These are phyloP conservation scores for Lachnellula hyalina DNA, from an alignment of 2,329 filamentous ascomycete genomes.

Conservation along the genomic window DNA sequence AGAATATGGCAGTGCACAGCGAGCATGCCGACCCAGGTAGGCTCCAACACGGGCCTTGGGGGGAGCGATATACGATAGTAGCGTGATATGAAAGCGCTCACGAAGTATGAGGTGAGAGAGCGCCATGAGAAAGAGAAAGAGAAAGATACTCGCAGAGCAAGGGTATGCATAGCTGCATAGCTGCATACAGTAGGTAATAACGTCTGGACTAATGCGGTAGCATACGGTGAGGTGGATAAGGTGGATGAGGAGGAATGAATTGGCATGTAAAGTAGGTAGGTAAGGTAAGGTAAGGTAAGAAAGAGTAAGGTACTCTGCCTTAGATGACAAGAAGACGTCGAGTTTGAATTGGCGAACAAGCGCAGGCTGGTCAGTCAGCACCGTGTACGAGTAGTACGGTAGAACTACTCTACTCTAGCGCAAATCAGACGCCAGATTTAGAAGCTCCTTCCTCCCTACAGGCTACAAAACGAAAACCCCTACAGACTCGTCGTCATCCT, in stretches of 20 bases:
- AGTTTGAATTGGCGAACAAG: neutral
- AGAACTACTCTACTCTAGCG: neutral
- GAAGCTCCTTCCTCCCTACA: neutral
- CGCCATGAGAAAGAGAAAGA: neutral
- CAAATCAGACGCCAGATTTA: neutral
- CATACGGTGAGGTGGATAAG: neutral
- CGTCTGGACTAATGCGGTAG: neutral
- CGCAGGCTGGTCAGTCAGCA: neutral
- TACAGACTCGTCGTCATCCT: too few species aligned
- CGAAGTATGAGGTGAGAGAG: constrained; percentile 1
- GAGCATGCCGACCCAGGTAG: neutral
- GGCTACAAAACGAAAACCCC: too few species aligned
- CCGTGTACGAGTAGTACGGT: neutral
- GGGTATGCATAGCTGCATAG: neutral
- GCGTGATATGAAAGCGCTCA: neutral
- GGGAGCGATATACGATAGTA: constrained; percentile 3
- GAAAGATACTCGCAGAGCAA: neutral
- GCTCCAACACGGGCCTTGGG: constrained; percentile 1
- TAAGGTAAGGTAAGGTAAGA: neutral
- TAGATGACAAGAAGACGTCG: too few species aligned
- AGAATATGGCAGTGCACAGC: constrained; percentile 12
- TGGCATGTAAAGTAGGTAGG: neutral
- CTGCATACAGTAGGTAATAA: neutral
- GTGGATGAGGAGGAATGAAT: neutral
- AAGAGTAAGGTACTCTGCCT: neutral